Base-by-base conservation (phyloP, 2,329 filamentous ascomycete species). In the Colletotrichum sp. region DNA sequence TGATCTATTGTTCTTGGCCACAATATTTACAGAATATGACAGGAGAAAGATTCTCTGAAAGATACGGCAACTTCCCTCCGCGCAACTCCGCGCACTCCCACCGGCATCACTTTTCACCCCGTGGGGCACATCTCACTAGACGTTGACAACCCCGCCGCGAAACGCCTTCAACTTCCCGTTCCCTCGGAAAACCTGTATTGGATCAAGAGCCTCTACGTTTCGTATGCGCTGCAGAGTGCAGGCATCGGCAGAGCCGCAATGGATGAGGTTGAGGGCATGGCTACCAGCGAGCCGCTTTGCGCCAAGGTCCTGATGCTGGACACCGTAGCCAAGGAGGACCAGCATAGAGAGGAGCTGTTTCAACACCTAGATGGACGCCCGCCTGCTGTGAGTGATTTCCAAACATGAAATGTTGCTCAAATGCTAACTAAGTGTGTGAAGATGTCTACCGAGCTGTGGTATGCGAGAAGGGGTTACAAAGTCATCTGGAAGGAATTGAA, bases 41-140 rank as follows among this genome's bases (percentile, higher is more conserved):
- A 79, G 74, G 73, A 76, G 24, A 66, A 71, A 77, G 21, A 71
- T 73, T 21, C 78, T 39, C 32, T 82, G 66, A 1, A 36, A 28
- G 66, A 81, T 67, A 73, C 78, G 0, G 75, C 77, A 30, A 69
- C 34, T 15, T 72, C 73, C 2, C 21, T 78, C 28, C 63, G 57
- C n/a, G 71, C 61, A 12, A 34, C 28, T 28, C 32, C 76, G 3
- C 52, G 77, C 2, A 70, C 76, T 3, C 76, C 79, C 2, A 57
- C 74, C 0, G 13, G 43, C 6, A 28, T 71, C 0, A 28, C 32
- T 5, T 84, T 84, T 57, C 59, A 80, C 7, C 82, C 83, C 1
- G 75, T 84, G 26, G 82, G 82, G 5, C 83, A 84, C 61, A 81
- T 84, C 43, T 79, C 81, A 4, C 78, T 84, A 6, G 80, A 81